Percentiles rank a stretch among this genome's conserved stretches.
Evolutionary conservation across 2,329 filamentous ascomycete species (phyloP).

Genomic region (Aspergillus terreus): DNA sequence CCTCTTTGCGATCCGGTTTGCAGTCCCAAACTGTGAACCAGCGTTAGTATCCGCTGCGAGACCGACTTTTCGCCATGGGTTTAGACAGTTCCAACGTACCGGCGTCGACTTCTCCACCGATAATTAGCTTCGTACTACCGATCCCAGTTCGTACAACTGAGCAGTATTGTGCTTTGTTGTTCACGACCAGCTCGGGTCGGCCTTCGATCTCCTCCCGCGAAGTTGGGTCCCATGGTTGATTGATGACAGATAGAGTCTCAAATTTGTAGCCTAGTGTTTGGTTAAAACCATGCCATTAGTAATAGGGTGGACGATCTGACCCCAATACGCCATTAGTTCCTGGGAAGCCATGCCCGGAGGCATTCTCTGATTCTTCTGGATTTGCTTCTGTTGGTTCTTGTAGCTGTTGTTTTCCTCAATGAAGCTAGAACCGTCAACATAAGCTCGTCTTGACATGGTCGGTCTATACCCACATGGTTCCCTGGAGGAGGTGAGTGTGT

Average conservation of each 20-base stretch:
- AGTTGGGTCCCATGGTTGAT: conserved; percentile 68
- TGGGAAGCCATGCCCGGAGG: conserved; percentile 58
- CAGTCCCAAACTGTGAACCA: conserved; percentile 67
- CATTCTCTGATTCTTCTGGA: conserved; percentile 51
- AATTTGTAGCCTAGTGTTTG: conserved; percentile 80
- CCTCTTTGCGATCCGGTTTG: conserved; percentile 63
- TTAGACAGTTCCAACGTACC: conserved; percentile 47
- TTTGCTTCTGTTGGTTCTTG: conserved; percentile 60
- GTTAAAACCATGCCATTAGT: neutral
- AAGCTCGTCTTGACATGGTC: neutral
- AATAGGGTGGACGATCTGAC: conserved; percentile 39
- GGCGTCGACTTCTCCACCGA: conserved; percentile 92
- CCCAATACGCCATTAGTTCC: conserved; percentile 91
- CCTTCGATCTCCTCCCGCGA: conserved; percentile 73
- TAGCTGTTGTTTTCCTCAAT: conserved; percentile 85
- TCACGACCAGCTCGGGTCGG: conserved; percentile 68
- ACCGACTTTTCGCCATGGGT: too few relatives aligned
- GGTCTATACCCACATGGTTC: conserved; percentile 48
- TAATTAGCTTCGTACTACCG: conserved; percentile 67
- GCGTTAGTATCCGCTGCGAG: neutral
- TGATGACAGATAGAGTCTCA: conserved; percentile 76
- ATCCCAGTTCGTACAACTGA: conserved; percentile 88
- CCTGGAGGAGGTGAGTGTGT: conserved; percentile 37
- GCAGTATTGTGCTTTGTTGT: conserved; percentile 92
- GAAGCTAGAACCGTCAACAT: conserved; percentile 56